Evolutionary conservation across 2,329 filamentous ascomycete genomes (phyloP).

Genomic region (Calonectria ilicicola): DNA sequence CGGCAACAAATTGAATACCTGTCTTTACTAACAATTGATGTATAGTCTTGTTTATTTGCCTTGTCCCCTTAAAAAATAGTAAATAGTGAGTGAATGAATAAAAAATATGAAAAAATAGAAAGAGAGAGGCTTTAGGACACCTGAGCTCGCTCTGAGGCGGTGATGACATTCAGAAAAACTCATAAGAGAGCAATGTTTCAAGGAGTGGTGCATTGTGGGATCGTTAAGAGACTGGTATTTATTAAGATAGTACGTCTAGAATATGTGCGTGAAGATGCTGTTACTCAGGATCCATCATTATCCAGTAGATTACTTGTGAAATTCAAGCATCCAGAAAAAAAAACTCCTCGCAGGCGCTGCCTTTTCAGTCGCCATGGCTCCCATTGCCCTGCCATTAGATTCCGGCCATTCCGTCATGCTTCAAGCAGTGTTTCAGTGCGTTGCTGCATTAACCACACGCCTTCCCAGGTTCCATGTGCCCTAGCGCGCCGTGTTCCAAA

Average conservation of each 20-base stretch:
- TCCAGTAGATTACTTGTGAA: background rate
- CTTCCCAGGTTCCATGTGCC: background rate
- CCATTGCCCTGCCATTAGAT: background rate
- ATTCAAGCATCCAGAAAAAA: slow-evolving; percentile 2
- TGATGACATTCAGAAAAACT: too few species aligned
- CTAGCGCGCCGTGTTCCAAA: background rate
- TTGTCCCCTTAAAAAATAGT: too few species aligned
- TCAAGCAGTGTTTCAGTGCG: slow-evolving; percentile 5
- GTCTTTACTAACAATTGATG: too few species aligned
- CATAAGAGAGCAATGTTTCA: too few species aligned
- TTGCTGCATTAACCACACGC: background rate
- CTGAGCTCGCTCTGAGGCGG: too few species aligned
- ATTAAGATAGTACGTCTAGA: slow-evolving; percentile 7
- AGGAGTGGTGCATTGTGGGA: background rate
- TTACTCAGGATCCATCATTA: background rate
- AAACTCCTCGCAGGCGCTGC: slow-evolving; percentile 9
- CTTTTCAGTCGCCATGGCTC: background rate
- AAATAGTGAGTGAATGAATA: too few species aligned
- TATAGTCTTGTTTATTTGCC: too few species aligned
- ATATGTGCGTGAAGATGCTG: slow-evolving; percentile 3
- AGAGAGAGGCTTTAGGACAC: too few species aligned
- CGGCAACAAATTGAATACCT: too few species aligned
- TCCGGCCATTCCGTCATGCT: background rate
- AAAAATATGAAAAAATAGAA: too few species aligned
- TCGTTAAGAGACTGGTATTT: background rate